Percentiles rank a stretch among this genome's conserved stretches.
These are phyloP conservation scores for Danielia reshetovae DNA, from an alignment of 805 yeast genomes.

Conservation along the genomic window DNA sequence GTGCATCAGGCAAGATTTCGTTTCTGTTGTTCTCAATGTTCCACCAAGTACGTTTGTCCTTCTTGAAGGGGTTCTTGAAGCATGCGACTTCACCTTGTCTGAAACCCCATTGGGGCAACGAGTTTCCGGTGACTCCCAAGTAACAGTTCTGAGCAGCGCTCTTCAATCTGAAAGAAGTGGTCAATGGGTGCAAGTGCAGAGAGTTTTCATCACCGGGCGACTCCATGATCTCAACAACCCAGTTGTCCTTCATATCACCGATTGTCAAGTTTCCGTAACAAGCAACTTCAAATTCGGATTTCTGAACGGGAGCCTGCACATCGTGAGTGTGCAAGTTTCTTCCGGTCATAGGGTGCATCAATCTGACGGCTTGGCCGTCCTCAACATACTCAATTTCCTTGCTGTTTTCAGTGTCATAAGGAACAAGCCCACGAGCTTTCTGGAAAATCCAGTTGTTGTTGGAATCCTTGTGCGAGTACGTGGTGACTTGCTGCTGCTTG, in stretches of 20 bases:
- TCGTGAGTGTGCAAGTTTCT: slow-evolving; percentile 72
- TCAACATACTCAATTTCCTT: slow-evolving; percentile 35
- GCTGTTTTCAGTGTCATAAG: slow-evolving; percentile 29
- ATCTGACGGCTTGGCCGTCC: slow-evolving; percentile 60
- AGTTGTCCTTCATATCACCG: slow-evolving; percentile 74
- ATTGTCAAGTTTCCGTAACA: slow-evolving; percentile 63
- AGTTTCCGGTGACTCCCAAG: slow-evolving; percentile 74
- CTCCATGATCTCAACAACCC: slow-evolving; percentile 68
- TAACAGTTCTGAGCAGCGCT: slow-evolving; percentile 73
- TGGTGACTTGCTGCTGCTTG: slow-evolving; percentile 45
- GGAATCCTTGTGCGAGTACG: slow-evolving; percentile 43
- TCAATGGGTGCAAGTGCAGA: slow-evolving; percentile 65
- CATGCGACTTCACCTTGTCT: slow-evolving; percentile 96
- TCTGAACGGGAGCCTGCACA: slow-evolving; percentile 58
- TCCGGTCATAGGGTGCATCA: slow-evolving; percentile 58
- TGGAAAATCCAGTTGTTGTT: slow-evolving; percentile 46
- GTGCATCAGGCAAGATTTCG: slow-evolving; percentile 53
- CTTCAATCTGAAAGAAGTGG: slow-evolving; percentile 76
- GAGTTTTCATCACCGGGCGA: slow-evolving; percentile 55
- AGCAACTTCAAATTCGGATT: slow-evolving; percentile 57
- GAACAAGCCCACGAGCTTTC: slow-evolving; percentile 39
- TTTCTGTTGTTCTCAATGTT: slow-evolving; percentile 71
- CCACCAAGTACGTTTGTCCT: slow-evolving; percentile 90
- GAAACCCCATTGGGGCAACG: slow-evolving; percentile 96
- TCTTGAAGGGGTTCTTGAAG: slow-evolving; percentile 55